phyloP scores from a whole-genome alignment of 495 filamentous ascomycete genomes.

The Lasiosphaeria ovina region DNA sequence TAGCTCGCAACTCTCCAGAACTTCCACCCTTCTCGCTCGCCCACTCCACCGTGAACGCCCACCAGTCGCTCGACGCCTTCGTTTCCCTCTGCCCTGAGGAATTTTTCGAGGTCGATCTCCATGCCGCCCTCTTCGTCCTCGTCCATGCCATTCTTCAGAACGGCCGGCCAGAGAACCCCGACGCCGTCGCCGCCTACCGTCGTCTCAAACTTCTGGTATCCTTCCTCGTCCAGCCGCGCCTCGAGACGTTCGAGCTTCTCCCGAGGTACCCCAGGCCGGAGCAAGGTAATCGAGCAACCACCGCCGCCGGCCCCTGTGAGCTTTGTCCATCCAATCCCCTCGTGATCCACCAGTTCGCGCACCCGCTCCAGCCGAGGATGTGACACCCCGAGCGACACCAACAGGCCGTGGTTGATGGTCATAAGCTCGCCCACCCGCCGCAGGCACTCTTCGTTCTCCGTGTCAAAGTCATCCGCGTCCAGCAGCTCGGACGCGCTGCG shows the following conservation, averaged over 20 bases:
- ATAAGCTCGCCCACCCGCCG: slow-evolving; percentile 78
- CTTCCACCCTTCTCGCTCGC: slow-evolving; percentile 83
- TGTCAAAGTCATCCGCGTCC: slow-evolving; percentile 59
- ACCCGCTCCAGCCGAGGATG: slow-evolving; percentile 92
- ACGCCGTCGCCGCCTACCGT: slow-evolving; percentile 89
- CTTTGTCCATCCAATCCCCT: slow-evolving; percentile 95
- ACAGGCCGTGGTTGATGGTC: slow-evolving; percentile 86
- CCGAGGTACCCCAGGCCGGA: slow-evolving; percentile 58
- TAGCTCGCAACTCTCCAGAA: slow-evolving; percentile 74
- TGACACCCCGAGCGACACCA: slow-evolving; percentile 85
- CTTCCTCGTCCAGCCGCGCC: slow-evolving; percentile 65
- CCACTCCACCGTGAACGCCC: slow-evolving; percentile 57
- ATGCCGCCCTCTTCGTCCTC: slow-evolving; percentile 71
- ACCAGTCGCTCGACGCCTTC: slow-evolving; percentile 77
- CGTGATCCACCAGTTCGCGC: slow-evolving; percentile 82
- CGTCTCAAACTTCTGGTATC: slow-evolving; percentile 79
- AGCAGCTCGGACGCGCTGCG: slow-evolving; percentile 71
- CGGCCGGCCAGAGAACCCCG: slow-evolving; percentile 87
- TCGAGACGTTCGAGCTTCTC: slow-evolving; percentile 61
- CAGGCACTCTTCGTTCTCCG: slow-evolving; percentile 55
- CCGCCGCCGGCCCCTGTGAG: slow-evolving; percentile 94
- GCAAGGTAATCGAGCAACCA: slow-evolving; percentile 87
- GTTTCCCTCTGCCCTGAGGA: slow-evolving; percentile 75
- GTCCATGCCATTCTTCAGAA: slow-evolving; percentile 70
- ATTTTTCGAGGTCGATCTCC: slow-evolving; percentile 91